These are phyloP conservation scores for Trichoderma breve DNA, from an alignment of 2,329 filamentous ascomycete genomes.

Conservation along the genomic window DNA sequence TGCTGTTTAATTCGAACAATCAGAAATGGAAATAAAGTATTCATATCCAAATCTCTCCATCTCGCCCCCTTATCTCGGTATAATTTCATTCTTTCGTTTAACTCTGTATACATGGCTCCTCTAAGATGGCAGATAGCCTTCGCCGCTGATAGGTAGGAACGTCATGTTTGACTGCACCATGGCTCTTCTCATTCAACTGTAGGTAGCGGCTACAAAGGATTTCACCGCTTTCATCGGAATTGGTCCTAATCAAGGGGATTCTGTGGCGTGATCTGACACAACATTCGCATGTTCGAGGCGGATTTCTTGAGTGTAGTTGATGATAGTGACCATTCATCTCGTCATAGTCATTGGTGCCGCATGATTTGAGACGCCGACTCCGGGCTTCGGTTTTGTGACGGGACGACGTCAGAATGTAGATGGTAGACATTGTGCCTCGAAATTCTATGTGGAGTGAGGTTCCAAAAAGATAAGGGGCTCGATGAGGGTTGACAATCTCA, in stretches of 20 bases:
- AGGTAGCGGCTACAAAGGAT: constrained; percentile 5
- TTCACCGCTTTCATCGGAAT: constrained; percentile 22
- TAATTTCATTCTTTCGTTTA: background rate
- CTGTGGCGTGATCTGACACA: constrained; percentile 27
- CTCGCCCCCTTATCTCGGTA: too few relatives aligned
- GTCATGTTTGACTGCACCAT: background rate
- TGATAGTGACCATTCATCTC: background rate
- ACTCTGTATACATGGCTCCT: background rate
- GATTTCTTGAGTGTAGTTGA: constrained; percentile 24
- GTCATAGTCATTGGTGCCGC: constrained; percentile 24
- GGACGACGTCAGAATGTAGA: constrained; percentile 29
- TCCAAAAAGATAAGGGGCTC: background rate
- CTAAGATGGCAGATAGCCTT: background rate
- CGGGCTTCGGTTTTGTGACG: constrained; percentile 29
- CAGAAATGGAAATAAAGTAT: background rate
- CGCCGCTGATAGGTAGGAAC: background rate
- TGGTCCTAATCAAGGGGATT: constrained; percentile 20
- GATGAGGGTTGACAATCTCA: background rate
- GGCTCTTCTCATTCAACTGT: too few relatives aligned
- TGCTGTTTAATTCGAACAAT: background rate
- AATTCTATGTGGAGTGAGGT: background rate
- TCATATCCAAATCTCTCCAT: background rate
- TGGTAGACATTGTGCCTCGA: constrained; percentile 28
- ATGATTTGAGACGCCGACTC: constrained; percentile 29
- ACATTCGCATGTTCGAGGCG: constrained; percentile 27